Percentiles rank a stretch among this genome's conserved stretches.
These are phyloP conservation scores for Kondoa subrosea DNA, from an alignment of 768 basidiomycete species.

Conservation along the genomic window DNA sequence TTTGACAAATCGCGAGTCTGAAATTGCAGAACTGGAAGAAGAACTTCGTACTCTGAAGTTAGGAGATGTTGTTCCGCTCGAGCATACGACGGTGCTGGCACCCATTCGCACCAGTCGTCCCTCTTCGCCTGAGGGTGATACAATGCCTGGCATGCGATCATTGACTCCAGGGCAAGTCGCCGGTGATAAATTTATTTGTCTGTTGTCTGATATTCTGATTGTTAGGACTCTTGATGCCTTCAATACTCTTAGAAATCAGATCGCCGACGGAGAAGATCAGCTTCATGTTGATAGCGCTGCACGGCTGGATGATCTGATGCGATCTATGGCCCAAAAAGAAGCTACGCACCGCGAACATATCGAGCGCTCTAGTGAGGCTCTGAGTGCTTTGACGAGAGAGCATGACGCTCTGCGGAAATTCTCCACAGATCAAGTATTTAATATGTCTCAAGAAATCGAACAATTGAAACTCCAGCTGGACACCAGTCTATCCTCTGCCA, in stretches of 20 bases:
- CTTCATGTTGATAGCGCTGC: slow-evolving; percentile 21
- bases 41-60: neutral
- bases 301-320: slow-evolving; percentile 77
- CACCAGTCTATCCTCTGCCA: neutral
- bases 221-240: neutral
- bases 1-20: neutral
- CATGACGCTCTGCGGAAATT: slow-evolving; percentile 65
- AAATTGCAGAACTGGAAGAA: neutral
- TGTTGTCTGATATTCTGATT: neutral
- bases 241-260: neutral
- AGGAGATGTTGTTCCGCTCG: too few species aligned
- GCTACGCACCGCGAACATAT: slow-evolving; percentile 68
- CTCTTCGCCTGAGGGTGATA: neutral
- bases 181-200: neutral
- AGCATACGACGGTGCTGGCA: too few species aligned
- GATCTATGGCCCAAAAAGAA: slow-evolving; percentile 98
- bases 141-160: neutral
- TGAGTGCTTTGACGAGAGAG: slow-evolving; percentile 47
- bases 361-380: slow-evolving; percentile 50
- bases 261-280: neutral
- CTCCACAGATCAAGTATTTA: slow-evolving; percentile 71
- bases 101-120: neutral
- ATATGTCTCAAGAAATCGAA: slow-evolving; percentile 54
- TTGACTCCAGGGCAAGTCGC: neutral
- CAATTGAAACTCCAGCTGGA: slow-evolving; percentile 16